phyloP scores from a whole-genome alignment of 2,329 filamentous ascomycete species.

The Proliferodiscus dingleyae region DNA sequence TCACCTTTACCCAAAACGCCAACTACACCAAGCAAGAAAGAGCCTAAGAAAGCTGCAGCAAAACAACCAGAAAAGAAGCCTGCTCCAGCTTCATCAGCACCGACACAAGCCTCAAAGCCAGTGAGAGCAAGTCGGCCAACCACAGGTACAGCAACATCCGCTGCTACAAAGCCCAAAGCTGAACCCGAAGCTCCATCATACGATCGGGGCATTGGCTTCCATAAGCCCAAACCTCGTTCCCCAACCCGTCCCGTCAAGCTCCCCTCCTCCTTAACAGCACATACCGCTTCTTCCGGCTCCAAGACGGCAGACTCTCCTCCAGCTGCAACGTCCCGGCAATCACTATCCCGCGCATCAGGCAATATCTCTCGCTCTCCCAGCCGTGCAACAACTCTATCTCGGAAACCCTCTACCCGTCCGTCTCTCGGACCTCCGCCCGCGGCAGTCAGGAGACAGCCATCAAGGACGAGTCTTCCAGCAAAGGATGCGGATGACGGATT shows the following conservation, averaged over 20 bases:
- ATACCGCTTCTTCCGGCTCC: constrained; percentile 64
- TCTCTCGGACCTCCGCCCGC: constrained; percentile 50
- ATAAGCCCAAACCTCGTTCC: constrained; percentile 60
- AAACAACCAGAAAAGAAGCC: constrained; percentile 18
- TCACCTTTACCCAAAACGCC: constrained; percentile 35
- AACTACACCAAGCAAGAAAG: constrained; percentile 30
- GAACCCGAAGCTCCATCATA: constrained; percentile 25
- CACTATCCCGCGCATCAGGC: constrained; percentile 38
- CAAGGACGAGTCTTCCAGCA: constrained; percentile 46
- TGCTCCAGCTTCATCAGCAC: constrained; percentile 9
- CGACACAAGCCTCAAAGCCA: constrained; percentile 18
- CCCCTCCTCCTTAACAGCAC: constrained; percentile 62
- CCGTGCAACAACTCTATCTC: constrained; percentile 20
- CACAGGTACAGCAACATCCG: constrained; percentile 13
- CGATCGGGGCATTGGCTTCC: constrained; percentile 36
- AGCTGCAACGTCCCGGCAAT: constrained; percentile 34
- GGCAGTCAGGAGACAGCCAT: constrained; percentile 42
- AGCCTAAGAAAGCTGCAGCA: constrained; percentile 17
- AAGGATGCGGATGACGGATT: constrained; percentile 63
- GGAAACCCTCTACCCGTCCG: constrained; percentile 27
- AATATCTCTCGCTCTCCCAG: constrained; percentile 30
- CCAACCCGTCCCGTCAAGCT: constrained; percentile 64
- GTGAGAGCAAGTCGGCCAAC: constrained; percentile 20
- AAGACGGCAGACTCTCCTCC: constrained; percentile 44
- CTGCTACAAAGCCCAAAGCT: constrained; percentile 24